Conservation (phyloP, 176 grass and related monocot genomes). For the Cenchrus purpureus region DNA sequence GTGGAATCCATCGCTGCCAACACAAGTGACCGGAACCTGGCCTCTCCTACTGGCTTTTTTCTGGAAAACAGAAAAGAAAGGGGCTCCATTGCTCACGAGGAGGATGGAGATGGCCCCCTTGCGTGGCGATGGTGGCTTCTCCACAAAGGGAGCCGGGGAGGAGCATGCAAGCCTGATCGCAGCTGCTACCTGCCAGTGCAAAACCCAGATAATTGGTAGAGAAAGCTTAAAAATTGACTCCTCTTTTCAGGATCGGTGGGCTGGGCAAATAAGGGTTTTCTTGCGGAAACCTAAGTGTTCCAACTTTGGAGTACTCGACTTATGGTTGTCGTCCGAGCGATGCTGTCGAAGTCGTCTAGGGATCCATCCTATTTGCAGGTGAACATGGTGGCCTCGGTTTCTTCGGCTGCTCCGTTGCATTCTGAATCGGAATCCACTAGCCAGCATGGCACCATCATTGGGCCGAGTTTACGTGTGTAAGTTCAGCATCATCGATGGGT, state of each 20-base stretch:
- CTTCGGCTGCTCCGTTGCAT: not conserved
- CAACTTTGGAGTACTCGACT: not conserved
- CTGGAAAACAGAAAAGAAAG: not conserved
- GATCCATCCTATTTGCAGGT: not conserved
- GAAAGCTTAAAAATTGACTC: not conserved
- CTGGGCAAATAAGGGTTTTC: not conserved
- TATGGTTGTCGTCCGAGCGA: not conserved
- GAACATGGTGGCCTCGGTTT: not conserved
- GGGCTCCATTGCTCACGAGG: not conserved
- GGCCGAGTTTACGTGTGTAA: not conserved
- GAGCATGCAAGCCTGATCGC: not conserved
- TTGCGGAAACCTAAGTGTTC: too few relatives aligned
- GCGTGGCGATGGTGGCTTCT: conserved; percentile 25
- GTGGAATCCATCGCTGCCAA: conserved; percentile 45
- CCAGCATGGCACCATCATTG: not conserved
- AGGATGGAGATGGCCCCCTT: conserved; percentile 7
- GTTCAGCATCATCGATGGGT: not conserved
- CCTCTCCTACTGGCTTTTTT: not conserved
- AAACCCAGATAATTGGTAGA: conserved; percentile 7
- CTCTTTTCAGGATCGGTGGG: not conserved
- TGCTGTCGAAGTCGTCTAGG: not conserved
- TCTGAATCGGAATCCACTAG: not conserved
- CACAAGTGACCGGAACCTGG: not conserved
- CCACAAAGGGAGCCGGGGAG: conserved; percentile 26
- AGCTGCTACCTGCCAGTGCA: not conserved